Percentiles rank a stretch among this genome's conserved stretches.
Evolutionary conservation across 2,329 filamentous ascomycete genomes (phyloP).

Genomic region (Aurifilum marmelostoma): DNA sequence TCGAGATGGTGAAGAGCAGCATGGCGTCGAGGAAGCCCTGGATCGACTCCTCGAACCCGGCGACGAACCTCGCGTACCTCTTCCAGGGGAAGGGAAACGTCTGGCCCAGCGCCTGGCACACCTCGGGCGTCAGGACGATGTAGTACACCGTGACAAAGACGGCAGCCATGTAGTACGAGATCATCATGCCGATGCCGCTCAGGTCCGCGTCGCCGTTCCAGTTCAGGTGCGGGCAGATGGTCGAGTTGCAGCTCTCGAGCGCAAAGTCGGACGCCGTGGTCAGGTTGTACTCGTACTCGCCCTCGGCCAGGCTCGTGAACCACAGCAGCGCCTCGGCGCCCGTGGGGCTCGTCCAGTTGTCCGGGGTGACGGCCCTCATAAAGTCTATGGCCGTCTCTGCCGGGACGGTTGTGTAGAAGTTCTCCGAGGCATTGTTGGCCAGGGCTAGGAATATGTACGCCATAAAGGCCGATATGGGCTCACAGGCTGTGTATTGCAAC

Average conservation of each 20-base stretch:
- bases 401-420: neutral
- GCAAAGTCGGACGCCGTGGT: neutral
- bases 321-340: conserved; percentile 15
- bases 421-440: neutral
- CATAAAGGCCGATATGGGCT: neutral
- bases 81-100: neutral
- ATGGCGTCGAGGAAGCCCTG: conserved; percentile 8
- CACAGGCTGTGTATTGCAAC: conserved; percentile 2
- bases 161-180: conserved; percentile 27
- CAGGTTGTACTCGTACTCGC: neutral
- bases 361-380: conserved; percentile 14
- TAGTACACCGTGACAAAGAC: conserved; percentile 28
- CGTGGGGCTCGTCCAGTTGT: conserved; percentile 18
- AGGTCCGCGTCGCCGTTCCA: conserved; percentile 27
- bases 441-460: neutral
- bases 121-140: conserved; percentile 18
- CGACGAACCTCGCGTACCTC: neutral
- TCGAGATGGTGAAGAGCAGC: conserved; percentile 28
- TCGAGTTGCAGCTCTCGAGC: conserved; percentile 18
- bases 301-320: conserved; percentile 13
- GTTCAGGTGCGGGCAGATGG: conserved; percentile 24
- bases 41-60: conserved; percentile 11
- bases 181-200: conserved; percentile 27
- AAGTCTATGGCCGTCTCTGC: conserved; percentile 16
- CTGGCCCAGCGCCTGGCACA: conserved; percentile 18